Base-by-base conservation (phyloP, 2,329 filamentous ascomycete genomes). In the Colletotrichum salicis region DNA sequence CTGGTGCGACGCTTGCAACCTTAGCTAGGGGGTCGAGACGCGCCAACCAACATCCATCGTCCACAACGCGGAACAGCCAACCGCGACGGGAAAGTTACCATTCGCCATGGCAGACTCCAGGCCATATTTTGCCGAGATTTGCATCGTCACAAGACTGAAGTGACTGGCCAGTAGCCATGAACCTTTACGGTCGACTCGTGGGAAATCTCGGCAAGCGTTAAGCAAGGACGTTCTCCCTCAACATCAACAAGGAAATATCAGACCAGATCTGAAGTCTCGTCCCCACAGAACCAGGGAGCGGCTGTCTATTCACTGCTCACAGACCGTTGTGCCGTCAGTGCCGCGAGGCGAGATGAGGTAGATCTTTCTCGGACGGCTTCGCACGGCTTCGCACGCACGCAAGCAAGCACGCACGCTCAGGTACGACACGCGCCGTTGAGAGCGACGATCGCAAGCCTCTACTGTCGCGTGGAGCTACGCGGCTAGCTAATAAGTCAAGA, bases 291-390 rank as follows among this genome's bases (percentile, higher is more conserved):
- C 52, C 19, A 57, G 58, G 60, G 41, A 45, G 59, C 45, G 5
- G 8, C 31, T 51, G 33, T 37, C 57, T 37, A 27, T 48, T 37
- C 62, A 55, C 33, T 29, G 41, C 31, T 35, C 64, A 57, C 54
- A 69, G 60, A 58, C 48, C 48, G 51, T 60, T 67, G 22, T 51
- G 64, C 68, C 37, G 57, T 58, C 37, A 62, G 54, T 61, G 45
- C 56, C 48, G 62, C 56, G 24, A 59, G 56, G 31, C 48, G 62
- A 70, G 56, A 70, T 67, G 48, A 67, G 35, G 6, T 41, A 66
- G 55, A 29, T 15, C 11, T 10, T 19, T 45, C n/a, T 19, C 6
- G n/a, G 24, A 55, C 24, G 15, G 19, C 35, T 10, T n/a, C 29
- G 33, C 27, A 29, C 27, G 55, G 12, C 11, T 29, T 55, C 24